Percentiles rank a stretch among this genome's conserved stretches.
Conservation (phyloP, 164 flowering plant genomes). For the Sextonia rubra region DNA sequence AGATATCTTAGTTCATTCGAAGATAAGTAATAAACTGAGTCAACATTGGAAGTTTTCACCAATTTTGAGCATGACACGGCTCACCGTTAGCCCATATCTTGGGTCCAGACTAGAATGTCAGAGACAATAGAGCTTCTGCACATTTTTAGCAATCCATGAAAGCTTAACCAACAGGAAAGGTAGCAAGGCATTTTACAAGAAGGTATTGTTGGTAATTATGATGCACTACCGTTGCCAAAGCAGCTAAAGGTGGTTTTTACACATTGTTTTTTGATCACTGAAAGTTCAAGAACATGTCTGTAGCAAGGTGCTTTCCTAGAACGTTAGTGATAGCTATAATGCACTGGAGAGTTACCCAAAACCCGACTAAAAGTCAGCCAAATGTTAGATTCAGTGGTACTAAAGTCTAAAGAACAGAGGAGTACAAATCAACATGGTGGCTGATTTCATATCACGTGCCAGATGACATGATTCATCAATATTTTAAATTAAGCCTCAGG, state of each 20-base stretch:
- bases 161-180: too few species aligned
- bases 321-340: conserved; percentile 8
- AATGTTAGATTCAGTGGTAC: conserved; percentile 9
- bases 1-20: neutral
- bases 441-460: conserved; percentile 33
- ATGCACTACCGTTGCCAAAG: too few species aligned
- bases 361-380: conserved; percentile 23
- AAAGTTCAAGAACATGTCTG: neutral
- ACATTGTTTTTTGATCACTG: too few species aligned
- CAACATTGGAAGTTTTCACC: neutral
- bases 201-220: too few species aligned
- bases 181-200: too few species aligned
- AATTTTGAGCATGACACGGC: too few species aligned
- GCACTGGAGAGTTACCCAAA: conserved; percentile 18
- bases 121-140: too few species aligned
- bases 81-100: neutral
- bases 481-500: conserved; percentile 12
- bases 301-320: conserved; percentile 15
- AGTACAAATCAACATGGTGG: conserved; percentile 6
- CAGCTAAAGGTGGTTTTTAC: too few species aligned
- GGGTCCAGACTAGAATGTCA: neutral
- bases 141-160: too few species aligned
- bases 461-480: conserved; percentile 29
- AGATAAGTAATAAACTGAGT: neutral
- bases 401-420: neutral